Evolutionary conservation across 176 grass and related monocot species (phyloP), one percentile per base, ranked within the genome.

Genomic region (Ampelocalamus luodianensis): DNA sequence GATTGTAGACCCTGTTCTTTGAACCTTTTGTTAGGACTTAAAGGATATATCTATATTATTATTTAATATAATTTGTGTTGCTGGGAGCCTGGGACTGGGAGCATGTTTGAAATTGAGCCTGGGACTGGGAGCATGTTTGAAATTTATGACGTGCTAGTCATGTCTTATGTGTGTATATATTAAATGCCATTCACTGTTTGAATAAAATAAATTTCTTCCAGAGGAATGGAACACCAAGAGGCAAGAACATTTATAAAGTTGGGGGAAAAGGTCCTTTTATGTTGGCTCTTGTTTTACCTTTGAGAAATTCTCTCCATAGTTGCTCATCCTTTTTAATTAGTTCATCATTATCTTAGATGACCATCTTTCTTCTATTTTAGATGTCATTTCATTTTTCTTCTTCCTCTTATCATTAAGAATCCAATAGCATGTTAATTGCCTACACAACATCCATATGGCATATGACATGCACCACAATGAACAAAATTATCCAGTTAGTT

Each of bases 61-160:
- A 45, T 75, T 84, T 84, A 75, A 23, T 66, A 26, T 84, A 11
- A 65, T 51, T 36, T 75, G 27, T 14, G 12, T 74, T 87, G 15
- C 18, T 44, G 38, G 26, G 15, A 55, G 17, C 61, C 9, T 61
- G 32, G 16, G 27, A 18, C 64, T 67, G 15, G 38, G 22, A 59
- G 49, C 49, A 68, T 32, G 27, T 38, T 67, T 78, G 18, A 26
- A 85, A 22, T 72, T 72, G 15, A 55, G 17, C 61, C 9, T 61
- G 32, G 16, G 27, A 18, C 64, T 67, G 15, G 38, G 22, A 59
- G 49, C 49, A 68, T 32, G 27, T 38, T 67, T 78, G 18, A 26
- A 85, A 22, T 72, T 72, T 83, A 56, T 61, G 23, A 72, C 3
- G 7, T 72, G 68, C 53, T 82, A 69, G 26, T 36, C 77, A 22